phyloP scores from a whole-genome alignment of 202 grass and related monocot genomes.

The Setaria viridis region DNA sequence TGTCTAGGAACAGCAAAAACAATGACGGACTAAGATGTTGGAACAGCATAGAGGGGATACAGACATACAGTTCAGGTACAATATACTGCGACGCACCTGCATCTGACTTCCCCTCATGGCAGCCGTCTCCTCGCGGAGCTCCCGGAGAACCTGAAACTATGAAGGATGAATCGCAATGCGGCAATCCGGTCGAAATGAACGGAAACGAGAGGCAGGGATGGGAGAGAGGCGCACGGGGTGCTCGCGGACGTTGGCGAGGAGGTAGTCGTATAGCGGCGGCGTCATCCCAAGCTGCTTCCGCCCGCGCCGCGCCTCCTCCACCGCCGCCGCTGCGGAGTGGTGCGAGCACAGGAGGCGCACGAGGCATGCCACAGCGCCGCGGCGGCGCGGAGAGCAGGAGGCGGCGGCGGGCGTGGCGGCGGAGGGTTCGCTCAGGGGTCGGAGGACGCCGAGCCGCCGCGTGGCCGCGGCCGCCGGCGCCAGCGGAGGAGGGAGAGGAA shows the following conservation, averaged over 20 bases:
- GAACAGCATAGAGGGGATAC: background rate
- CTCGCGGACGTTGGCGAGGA: slow-evolving; percentile 87
- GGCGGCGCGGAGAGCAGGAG: background rate
- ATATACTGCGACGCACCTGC: slow-evolving; percentile 62
- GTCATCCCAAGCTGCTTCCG: slow-evolving; percentile 79
- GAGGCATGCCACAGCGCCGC: slow-evolving; percentile 18
- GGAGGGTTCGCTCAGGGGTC: background rate
- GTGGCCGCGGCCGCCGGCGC: slow-evolving; percentile 20
- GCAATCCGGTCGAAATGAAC: background rate
- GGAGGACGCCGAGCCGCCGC: background rate
- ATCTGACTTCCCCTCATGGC: slow-evolving; percentile 88
- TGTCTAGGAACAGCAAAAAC: background rate
- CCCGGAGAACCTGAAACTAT: slow-evolving; percentile 67
- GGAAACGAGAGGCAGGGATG: background rate
- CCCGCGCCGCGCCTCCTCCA: slow-evolving; percentile 62
- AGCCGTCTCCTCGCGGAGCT: slow-evolving; percentile 87
- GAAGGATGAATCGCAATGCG: background rate
- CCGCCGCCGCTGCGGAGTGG: slow-evolving; percentile 28
- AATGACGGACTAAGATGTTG: background rate
- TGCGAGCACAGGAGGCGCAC: slow-evolving; percentile 37
- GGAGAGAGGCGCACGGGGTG: slow-evolving; percentile 53
- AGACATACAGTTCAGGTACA: background rate
- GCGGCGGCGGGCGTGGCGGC: background rate
- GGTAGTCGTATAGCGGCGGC: slow-evolving; percentile 71
- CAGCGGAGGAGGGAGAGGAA: slow-evolving; percentile 12